Evolutionary conservation across 1,284 basidiomycete genomes (phyloP).

Genomic region (Ustilago xerochloae): DNA sequence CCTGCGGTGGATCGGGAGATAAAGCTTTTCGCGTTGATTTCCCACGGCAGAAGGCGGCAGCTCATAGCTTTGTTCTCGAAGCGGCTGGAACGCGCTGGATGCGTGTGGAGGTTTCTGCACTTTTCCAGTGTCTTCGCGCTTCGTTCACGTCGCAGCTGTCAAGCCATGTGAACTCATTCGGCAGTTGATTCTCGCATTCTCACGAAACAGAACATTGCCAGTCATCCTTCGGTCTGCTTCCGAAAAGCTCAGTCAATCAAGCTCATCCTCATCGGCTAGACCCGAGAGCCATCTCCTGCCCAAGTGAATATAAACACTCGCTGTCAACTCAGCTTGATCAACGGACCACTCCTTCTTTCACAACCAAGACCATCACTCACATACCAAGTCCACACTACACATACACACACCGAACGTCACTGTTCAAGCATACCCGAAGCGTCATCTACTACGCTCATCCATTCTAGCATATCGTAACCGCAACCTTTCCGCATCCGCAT

Average conservation of each 20-base stretch:
- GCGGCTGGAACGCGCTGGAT: slow-evolving; percentile 35
- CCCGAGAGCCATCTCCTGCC: neutral
- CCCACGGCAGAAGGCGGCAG: neutral
- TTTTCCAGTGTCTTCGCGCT: neutral
- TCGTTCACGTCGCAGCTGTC: slow-evolving; percentile 1
- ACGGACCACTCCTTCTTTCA: neutral
- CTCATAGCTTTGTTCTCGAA: slow-evolving; percentile 23
- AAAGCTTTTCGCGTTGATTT: neutral
- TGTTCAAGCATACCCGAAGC: slow-evolving; percentile 2
- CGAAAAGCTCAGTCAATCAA: neutral
- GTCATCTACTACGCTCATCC: slow-evolving; percentile 1
- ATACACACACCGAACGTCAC: neutral
- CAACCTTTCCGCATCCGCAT: neutral
- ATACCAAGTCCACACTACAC: neutral
- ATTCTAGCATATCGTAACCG: neutral
- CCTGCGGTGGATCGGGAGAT: neutral
- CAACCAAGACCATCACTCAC: neutral
- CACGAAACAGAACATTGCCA: too few relatives aligned
- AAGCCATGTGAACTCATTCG: neutral
- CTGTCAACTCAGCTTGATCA: neutral
- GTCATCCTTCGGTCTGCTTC: too few relatives aligned
- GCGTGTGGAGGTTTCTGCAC: slow-evolving; percentile 25
- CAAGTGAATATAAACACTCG: neutral
- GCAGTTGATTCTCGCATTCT: neutral
- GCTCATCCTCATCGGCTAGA: neutral